Percentiles rank a stretch among this genome's conserved stretches.
phyloP scores from a whole-genome alignment of 2,329 filamentous ascomycete genomes.

The Botryotinia narcissicola region DNA sequence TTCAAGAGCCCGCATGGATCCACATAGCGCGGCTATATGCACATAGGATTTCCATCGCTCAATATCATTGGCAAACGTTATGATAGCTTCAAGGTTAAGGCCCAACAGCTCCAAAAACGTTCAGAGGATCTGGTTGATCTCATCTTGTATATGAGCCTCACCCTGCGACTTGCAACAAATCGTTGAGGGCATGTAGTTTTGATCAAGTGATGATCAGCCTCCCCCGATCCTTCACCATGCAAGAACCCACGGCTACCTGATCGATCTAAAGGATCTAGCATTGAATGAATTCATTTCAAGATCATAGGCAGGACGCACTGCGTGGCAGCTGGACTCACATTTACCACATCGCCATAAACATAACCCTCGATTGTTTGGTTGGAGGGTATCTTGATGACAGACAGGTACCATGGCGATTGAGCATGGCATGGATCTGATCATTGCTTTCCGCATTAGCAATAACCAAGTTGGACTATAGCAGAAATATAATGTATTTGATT shows the following conservation, averaged over 20 bases:
- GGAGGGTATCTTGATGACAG: too few species aligned
- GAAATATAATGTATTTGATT: not conserved
- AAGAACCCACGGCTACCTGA: not conserved
- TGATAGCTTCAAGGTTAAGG: not conserved
- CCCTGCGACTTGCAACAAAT: slow-evolving; percentile 11
- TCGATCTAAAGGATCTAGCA: not conserved
- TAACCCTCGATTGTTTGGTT: not conserved
- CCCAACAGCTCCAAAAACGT: not conserved
- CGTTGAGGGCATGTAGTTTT: slow-evolving; percentile 1
- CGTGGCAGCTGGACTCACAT: not conserved
- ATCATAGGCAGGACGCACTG: not conserved
- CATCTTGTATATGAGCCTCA: slow-evolving; percentile 2
- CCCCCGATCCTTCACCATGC: too few species aligned
- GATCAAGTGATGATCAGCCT: slow-evolving; percentile 1
- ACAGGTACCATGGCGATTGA: not conserved
- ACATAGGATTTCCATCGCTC: not conserved
- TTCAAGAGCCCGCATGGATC: slow-evolving; percentile 10
- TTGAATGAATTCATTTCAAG: not conserved
- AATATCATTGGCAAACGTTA: not conserved
- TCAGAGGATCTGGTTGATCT: not conserved
- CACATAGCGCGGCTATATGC: slow-evolving; percentile 4
- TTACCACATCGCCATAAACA: not conserved
- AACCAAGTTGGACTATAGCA: not conserved
- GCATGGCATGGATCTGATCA: too few species aligned
- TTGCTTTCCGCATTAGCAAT: not conserved